A percentile compares a stretch with the other conserved stretches of the same genome.
These are phyloP conservation scores for Fusarium begoniae DNA, from an alignment of 2,329 filamentous ascomycete species.

Conservation along the genomic window DNA sequence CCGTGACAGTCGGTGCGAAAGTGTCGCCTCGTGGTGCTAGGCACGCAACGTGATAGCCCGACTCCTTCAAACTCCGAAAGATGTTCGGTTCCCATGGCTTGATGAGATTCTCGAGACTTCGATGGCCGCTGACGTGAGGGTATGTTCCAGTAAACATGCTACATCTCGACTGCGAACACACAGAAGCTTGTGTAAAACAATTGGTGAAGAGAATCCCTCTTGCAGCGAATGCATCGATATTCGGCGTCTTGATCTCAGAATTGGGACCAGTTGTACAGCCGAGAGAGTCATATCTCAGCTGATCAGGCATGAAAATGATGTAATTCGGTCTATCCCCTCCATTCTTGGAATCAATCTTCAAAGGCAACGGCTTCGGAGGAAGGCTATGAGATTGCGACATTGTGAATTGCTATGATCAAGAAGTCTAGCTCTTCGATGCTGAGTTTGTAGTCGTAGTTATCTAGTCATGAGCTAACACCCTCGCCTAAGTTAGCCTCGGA, in stretches of 20 bases:
- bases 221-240: slow-evolving; percentile 53
- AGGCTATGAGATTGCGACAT: slow-evolving; percentile 18
- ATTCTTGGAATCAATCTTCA: slow-evolving; percentile 39
- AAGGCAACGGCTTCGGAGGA: slow-evolving; percentile 35
- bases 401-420: background rate
- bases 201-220: slow-evolving; percentile 55
- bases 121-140: slow-evolving; percentile 56
- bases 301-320: slow-evolving; percentile 59
- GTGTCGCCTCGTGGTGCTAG: slow-evolving; percentile 54
- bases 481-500: slow-evolving; percentile 9
- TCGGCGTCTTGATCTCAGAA: slow-evolving; percentile 48
- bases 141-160: slow-evolving; percentile 59
- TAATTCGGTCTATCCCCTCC: slow-evolving; percentile 47
- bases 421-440: background rate
- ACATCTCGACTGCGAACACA: slow-evolving; percentile 57
- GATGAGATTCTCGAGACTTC: slow-evolving; percentile 56
- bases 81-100: slow-evolving; percentile 60
- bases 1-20: slow-evolving; percentile 54
- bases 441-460: background rate
- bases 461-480: background rate
- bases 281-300: slow-evolving; percentile 56
- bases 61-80: slow-evolving; percentile 54
- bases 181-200: slow-evolving; percentile 56
- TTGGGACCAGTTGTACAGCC: slow-evolving; percentile 46
- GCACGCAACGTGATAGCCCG: slow-evolving; percentile 58